A percentile compares a stretch with the other conserved stretches of the same genome.
Conservation (phyloP, 352 stramenopile species). For the Hyaloperonospora arabidopsidis region DNA sequence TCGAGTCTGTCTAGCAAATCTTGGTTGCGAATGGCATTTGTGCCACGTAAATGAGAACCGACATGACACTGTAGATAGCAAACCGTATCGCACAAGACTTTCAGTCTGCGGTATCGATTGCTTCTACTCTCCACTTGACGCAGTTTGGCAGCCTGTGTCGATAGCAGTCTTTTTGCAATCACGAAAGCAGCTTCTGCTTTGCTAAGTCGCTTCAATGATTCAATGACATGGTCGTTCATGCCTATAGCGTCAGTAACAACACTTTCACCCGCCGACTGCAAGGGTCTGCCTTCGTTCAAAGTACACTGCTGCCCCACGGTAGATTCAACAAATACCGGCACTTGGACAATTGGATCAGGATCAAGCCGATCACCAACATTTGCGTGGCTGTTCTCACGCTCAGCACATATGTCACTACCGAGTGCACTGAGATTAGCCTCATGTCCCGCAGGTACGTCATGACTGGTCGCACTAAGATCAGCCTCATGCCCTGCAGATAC, state of each 20-base stretch:
- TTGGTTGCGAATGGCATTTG: constrained; percentile 18
- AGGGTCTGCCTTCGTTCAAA: constrained; percentile 1
- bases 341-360: neutral
- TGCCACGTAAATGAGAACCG: constrained; percentile 14
- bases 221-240: constrained; percentile 32
- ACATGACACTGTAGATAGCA: constrained; percentile 35
- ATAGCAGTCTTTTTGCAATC: constrained; percentile 14
- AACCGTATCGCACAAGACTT: constrained; percentile 21
- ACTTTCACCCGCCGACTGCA: constrained; percentile 1
- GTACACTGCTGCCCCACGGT: neutral
- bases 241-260: constrained; percentile 19
- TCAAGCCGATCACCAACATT: neutral
- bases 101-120: constrained; percentile 18
- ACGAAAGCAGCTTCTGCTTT: constrained; percentile 19
- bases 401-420: neutral
- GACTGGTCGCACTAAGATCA: too few relatives aligned
- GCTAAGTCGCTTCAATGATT: constrained; percentile 25
- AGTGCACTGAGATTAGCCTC: neutral
- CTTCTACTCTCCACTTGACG: constrained; percentile 16
- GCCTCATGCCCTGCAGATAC: too few relatives aligned
- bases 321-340: neutral
- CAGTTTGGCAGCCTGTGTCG: constrained; percentile 25
- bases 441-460: too few relatives aligned
- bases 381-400: neutral
- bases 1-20: constrained; percentile 31